Percentiles rank a stretch among this genome's conserved stretches.
These are phyloP conservation scores for Pelargonium cotyledonis DNA, from an alignment of 441 rosid species.

Conservation along the genomic window DNA sequence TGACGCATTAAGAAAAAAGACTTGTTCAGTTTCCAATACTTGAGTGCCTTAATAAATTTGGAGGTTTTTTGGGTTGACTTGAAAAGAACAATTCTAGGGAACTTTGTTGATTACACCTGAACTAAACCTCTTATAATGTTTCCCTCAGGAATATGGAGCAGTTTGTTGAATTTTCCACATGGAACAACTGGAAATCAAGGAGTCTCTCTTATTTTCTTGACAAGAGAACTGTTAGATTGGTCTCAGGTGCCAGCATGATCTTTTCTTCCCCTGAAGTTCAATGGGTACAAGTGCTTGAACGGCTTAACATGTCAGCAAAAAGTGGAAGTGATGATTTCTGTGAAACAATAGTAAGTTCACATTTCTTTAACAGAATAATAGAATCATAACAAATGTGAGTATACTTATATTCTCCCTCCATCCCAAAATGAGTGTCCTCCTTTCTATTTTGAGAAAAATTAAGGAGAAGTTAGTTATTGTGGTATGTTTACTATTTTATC, in stretches of 20 bases:
- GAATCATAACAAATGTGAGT: not conserved
- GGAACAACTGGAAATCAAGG: constrained; percentile 57
- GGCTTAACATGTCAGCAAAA: constrained; percentile 30
- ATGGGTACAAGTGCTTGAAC: constrained; percentile 54
- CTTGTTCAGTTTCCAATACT: not conserved
- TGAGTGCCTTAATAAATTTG: not conserved
- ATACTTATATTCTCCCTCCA: not conserved
- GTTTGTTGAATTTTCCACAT: constrained; percentile 36
- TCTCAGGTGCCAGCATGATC: constrained; percentile 65
- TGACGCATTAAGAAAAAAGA: not conserved
- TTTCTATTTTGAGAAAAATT: too few relatives aligned
- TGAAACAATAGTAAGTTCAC: constrained; percentile 49
- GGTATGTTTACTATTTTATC: too few relatives aligned
- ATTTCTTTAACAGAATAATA: constrained; percentile 12
- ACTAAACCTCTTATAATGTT: constrained; percentile 18
- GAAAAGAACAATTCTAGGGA: constrained; percentile 6
- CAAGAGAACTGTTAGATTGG: constrained; percentile 61
- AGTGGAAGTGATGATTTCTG: constrained; percentile 28
- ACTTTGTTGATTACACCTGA: constrained; percentile 11
- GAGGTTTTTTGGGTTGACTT: not conserved
- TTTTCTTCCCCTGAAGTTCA: constrained; percentile 56
- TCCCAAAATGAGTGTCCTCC: too few relatives aligned
- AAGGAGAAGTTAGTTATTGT: too few relatives aligned
- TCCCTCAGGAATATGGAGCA: constrained; percentile 35
- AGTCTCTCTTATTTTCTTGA: constrained; percentile 55